phyloP scores from a whole-genome alignment of 106 monocot genomes.

The Apostasia shenzhenica region DNA sequence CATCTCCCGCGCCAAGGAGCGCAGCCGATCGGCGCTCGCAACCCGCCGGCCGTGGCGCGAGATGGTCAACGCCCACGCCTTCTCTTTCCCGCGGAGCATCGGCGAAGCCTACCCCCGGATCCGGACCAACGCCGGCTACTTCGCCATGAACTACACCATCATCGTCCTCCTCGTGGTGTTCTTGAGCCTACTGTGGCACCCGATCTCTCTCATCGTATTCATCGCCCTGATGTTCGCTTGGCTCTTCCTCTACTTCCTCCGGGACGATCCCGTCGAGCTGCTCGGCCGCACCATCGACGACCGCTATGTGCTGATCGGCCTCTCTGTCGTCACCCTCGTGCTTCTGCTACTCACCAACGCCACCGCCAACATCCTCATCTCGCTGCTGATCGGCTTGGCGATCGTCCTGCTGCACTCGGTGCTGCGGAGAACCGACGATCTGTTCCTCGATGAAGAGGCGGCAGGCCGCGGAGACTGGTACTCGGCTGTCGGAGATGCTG shows the following conservation, averaged over 20 bases:
- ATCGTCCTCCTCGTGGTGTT: conserved; percentile 20
- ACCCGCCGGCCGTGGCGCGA: conserved; percentile 79
- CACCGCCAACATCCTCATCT: conserved; percentile 43
- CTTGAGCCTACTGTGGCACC: conserved; percentile 7
- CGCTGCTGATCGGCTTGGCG: conserved; percentile 38
- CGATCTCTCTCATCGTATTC: conserved; percentile 41
- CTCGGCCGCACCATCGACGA: conserved; percentile 48
- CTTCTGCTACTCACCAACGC: conserved; percentile 61
- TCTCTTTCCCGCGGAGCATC: conserved; percentile 18
- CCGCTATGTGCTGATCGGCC: conserved; percentile 27
- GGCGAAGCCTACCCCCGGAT: conserved; percentile 58
- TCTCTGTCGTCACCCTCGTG: conserved; percentile 54
- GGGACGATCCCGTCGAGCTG: conserved; percentile 67
- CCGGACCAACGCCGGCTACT: conserved; percentile 45
- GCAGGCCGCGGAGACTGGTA: conserved; percentile 38
- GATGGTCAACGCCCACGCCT: conserved; percentile 25
- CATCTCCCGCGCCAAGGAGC: conserved; percentile 57
- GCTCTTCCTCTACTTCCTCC: conserved; percentile 48
- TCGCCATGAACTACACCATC: conserved; percentile 42
- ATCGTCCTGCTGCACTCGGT: conserved; percentile 53
- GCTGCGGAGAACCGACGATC: conserved; percentile 55
- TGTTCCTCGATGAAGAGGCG: conserved; percentile 31
- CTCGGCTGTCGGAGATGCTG: conserved; percentile 15
- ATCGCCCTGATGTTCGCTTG: conserved; percentile 28
- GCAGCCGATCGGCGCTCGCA: conserved; percentile 48